These are phyloP conservation scores for Fusarium solani-melongenae DNA, from an alignment of 2,329 filamentous ascomycete species.

Conservation along the genomic window DNA sequence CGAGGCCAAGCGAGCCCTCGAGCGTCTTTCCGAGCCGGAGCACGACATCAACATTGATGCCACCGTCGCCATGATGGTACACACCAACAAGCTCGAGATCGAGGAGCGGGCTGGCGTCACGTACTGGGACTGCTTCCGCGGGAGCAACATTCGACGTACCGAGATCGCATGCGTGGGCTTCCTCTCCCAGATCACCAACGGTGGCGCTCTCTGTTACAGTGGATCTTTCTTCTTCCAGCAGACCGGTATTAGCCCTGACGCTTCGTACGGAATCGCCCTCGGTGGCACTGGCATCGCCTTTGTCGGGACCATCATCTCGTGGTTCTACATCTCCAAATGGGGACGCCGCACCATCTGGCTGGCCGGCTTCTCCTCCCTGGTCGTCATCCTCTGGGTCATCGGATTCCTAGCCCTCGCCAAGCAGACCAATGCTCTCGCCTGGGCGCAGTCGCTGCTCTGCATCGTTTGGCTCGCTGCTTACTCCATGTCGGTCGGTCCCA, in stretches of 20 bases:
- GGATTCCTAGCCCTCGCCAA: slow-evolving; percentile 54
- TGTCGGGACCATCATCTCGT: slow-evolving; percentile 55
- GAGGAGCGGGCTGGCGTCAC: slow-evolving; percentile 51
- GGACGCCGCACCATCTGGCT: slow-evolving; percentile 58
- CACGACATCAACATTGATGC: slow-evolving; percentile 51
- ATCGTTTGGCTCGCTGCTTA: slow-evolving; percentile 58
- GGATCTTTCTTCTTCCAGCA: slow-evolving; percentile 61
- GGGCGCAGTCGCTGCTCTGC: slow-evolving; percentile 54
- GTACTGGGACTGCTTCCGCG: slow-evolving; percentile 60
- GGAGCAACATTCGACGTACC: slow-evolving; percentile 58
- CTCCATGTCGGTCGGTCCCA: slow-evolving; percentile 57
- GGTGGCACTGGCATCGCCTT: slow-evolving; percentile 57
- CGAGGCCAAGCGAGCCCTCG: slow-evolving; percentile 45
- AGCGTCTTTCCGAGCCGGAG: slow-evolving; percentile 46
- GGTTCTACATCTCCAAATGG: slow-evolving; percentile 54
- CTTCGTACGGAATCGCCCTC: slow-evolving; percentile 55
- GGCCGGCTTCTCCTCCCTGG: slow-evolving; percentile 50
- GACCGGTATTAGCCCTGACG: slow-evolving; percentile 51
- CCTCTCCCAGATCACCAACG: slow-evolving; percentile 55
- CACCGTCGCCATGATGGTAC: slow-evolving; percentile 55
- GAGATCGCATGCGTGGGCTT: slow-evolving; percentile 57
- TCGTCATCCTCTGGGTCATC: slow-evolving; percentile 55
- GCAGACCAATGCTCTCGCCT: slow-evolving; percentile 50
- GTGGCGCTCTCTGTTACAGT: slow-evolving; percentile 54
- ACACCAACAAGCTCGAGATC: slow-evolving; percentile 59